Evolutionary conservation across 2,329 filamentous ascomycete genomes (phyloP).

Genomic region (Colletotrichum abscissum): DNA sequence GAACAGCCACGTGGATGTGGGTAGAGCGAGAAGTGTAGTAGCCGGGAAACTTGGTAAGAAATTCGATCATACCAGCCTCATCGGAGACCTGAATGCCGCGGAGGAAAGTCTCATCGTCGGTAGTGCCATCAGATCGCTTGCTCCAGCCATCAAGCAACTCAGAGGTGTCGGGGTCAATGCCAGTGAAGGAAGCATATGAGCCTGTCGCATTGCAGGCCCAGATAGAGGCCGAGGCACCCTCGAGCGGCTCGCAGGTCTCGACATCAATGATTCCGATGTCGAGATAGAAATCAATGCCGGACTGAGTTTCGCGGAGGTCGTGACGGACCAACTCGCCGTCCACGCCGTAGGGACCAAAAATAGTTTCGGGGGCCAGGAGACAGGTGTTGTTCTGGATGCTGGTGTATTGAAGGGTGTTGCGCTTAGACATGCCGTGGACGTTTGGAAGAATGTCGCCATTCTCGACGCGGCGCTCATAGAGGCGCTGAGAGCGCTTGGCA

Average conservation of each 20-base stretch:
- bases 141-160: slow-evolving; percentile 2
- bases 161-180: not conserved
- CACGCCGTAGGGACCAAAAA: slow-evolving; percentile 58
- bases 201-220: slow-evolving; percentile 28
- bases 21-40: slow-evolving; percentile 57
- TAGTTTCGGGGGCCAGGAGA: slow-evolving; percentile 57
- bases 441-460: slow-evolving; percentile 1
- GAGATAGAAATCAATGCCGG: slow-evolving; percentile 13
- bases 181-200: slow-evolving; percentile 10
- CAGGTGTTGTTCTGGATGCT: slow-evolving; percentile 48
- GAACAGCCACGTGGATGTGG: slow-evolving; percentile 58
- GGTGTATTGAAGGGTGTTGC: slow-evolving; percentile 7
- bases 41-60: slow-evolving; percentile 56
- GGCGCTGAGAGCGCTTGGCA: slow-evolving; percentile 10
- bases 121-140: slow-evolving; percentile 7
- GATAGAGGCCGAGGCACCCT: slow-evolving; percentile 14
- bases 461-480: slow-evolving; percentile 15
- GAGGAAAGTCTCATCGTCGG: slow-evolving; percentile 45
- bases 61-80: slow-evolving; percentile 53
- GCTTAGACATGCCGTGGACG: slow-evolving; percentile 8
- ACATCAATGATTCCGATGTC: slow-evolving; percentile 26
- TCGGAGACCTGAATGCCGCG: slow-evolving; percentile 53
- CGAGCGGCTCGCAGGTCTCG: slow-evolving; percentile 24
- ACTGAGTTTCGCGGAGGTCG: slow-evolving; percentile 15
- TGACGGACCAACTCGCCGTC: slow-evolving; percentile 13